Base-by-base conservation (phyloP, 2,329 filamentous ascomycete species). In the Ilyonectria robusta region DNA sequence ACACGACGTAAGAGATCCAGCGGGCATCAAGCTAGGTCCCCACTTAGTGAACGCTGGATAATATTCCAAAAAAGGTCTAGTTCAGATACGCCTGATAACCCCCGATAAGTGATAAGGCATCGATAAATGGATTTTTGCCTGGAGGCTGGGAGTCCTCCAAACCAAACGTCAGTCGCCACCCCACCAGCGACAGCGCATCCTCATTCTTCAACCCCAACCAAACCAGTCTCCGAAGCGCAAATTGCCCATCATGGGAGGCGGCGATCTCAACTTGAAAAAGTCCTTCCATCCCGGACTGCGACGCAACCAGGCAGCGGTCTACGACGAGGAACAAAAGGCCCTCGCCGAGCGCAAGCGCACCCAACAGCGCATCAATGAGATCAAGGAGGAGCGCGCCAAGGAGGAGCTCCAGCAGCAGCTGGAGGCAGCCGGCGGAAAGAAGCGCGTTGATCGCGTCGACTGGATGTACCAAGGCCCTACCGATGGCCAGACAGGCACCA, bases 401-500 rank as follows among this genome's bases (percentile, higher is more conserved):
- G 94, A 98, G 80, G 95, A 98, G 80, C 89, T 98, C 1, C 93
- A 98, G 80, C 89, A 91, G 59, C 88, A 98, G 72, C 94, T 98
- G 63, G 96, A 98, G 81, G 91, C 92, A 2, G 92, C 94, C 1
- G 96, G 96, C 42, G 94, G 95, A 62, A 90, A 88, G 75, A 95
- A 94, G 77, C 88, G 92, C 59, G 84, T 92, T 33, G 92, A 95
- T 75, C 91, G 94, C 40, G 95, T 99, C 29, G 96, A 98, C 76
- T 99, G 96, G 94, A 98, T 99, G 94, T 99, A 99, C 82, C 90
- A 92, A 74, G 95, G 95, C 1, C 94, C 96, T 8, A 92, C 92
- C 56, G 86, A 89, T 76, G 93, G 94, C 40, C 91, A 93, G 76
- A 85, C 86, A n/a, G 92, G 92, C 33, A 93, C 89, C 44, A 89